These are phyloP conservation scores for Lotus japonicus DNA, from an alignment of 306 rosid genomes.

Conservation along the genomic window DNA sequence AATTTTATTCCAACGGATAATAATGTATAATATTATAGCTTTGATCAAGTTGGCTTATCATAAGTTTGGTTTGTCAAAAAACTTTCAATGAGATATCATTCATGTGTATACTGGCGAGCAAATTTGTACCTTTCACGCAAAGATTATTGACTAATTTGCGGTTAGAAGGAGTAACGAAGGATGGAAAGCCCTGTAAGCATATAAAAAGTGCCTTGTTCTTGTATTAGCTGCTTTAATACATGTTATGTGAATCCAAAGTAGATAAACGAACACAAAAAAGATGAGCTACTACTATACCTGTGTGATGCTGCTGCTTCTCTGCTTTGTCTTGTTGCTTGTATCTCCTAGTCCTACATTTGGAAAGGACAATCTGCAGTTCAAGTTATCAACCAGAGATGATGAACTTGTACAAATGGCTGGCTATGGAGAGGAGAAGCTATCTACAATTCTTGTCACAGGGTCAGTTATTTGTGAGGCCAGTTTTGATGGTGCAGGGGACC, in stretches of 20 bases:
- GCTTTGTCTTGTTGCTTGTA: slow-evolving; percentile 13
- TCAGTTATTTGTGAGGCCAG: slow-evolving; percentile 50
- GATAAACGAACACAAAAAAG: slow-evolving; percentile 21
- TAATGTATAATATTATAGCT: no score
- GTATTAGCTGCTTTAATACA: not conserved
- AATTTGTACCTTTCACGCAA: not conserved
- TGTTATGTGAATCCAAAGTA: slow-evolving; percentile 5
- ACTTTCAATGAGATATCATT: not conserved
- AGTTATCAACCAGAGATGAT: slow-evolving; percentile 37
- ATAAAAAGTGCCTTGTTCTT: not conserved
- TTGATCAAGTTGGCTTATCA: no score
- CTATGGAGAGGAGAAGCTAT: slow-evolving; percentile 72
- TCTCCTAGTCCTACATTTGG: slow-evolving; percentile 1
- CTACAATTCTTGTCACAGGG: slow-evolving; percentile 60
- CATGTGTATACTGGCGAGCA: not conserved
- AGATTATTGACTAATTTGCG: not conserved
- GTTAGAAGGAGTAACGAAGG: no score
- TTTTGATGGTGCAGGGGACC: slow-evolving; percentile 19
- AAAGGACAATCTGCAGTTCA: slow-evolving; percentile 4
- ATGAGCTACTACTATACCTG: slow-evolving; percentile 27
- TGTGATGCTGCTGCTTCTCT: slow-evolving; percentile 14
- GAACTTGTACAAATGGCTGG: slow-evolving; percentile 50
- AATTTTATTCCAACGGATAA: no score
- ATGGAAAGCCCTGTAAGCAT: no score
- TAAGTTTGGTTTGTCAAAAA: not conserved